phyloP scores from a whole-genome alignment of 2,329 filamentous ascomycete genomes.

The Purpureocillium lavendulum region DNA sequence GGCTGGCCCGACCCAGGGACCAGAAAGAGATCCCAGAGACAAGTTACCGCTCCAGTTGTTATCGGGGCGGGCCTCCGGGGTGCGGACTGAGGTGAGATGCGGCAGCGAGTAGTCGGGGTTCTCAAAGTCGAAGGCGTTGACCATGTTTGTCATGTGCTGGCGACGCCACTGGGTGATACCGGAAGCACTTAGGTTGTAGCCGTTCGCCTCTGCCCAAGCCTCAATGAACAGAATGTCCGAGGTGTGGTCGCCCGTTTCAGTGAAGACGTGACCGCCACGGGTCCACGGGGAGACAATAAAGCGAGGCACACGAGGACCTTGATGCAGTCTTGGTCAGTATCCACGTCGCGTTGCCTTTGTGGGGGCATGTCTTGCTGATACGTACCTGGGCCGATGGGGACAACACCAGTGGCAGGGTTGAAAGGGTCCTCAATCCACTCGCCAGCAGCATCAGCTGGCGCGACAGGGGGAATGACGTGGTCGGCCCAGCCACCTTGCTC shows the following conservation, averaged over 20 bases:
- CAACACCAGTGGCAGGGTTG: slow-evolving; percentile 5
- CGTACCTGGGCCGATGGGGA: slow-evolving; percentile 18
- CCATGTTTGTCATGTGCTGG: slow-evolving; percentile 15
- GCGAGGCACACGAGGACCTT: slow-evolving; percentile 37
- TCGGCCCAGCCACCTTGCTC: slow-evolving; percentile 10
- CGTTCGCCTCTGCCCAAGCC: slow-evolving; percentile 25
- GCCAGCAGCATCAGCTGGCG: slow-evolving; percentile 10
- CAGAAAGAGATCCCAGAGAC: slow-evolving; percentile 8
- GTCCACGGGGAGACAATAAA: slow-evolving; percentile 47
- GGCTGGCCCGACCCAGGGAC: slow-evolving; percentile 27
- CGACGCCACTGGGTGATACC: slow-evolving; percentile 15
- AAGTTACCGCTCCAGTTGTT: slow-evolving; percentile 23
- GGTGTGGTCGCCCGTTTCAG: slow-evolving; percentile 42
- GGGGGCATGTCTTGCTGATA: background rate
- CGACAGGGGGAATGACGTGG: background rate
- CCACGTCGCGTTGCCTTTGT: too few relatives aligned
- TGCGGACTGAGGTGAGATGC: slow-evolving; percentile 19
- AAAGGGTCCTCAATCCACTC: slow-evolving; percentile 40
- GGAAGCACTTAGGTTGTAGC: slow-evolving; percentile 19
- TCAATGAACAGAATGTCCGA: slow-evolving; percentile 45
- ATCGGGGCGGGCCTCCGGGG: slow-evolving; percentile 21
- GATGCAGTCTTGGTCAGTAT: background rate
- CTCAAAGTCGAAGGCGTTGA: slow-evolving; percentile 21
- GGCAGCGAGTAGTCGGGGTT: slow-evolving; percentile 29
- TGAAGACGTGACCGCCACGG: slow-evolving; percentile 42